phyloP scores from a whole-genome alignment of 1,139 yeast genomes.

The Williopsis jadinii region DNA sequence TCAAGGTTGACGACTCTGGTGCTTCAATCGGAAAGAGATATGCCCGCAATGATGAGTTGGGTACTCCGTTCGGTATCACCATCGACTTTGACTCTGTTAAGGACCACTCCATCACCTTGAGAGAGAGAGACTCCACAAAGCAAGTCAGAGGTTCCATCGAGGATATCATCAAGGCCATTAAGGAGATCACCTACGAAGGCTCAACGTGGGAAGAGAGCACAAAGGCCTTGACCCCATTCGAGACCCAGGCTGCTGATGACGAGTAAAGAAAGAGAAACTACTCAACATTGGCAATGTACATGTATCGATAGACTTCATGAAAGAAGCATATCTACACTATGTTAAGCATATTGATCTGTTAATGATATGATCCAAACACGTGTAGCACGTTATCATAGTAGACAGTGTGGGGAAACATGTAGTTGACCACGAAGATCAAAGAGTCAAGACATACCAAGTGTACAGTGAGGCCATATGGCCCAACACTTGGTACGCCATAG shows the following conservation, averaged over 20 bases:
- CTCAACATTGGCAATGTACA: too few species aligned
- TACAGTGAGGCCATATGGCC: too few species aligned
- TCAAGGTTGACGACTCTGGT: conserved; percentile 95
- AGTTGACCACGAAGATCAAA: too few species aligned
- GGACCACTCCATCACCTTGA: conserved; percentile 86
- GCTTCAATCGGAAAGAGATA: conserved; percentile 98
- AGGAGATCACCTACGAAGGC: conserved; percentile 67
- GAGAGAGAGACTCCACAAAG: conserved; percentile 96
- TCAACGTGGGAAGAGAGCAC: conserved; percentile 85
- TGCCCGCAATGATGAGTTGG: conserved; percentile 97
- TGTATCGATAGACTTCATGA: too few species aligned
- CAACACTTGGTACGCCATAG: too few species aligned
- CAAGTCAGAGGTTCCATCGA: conserved; percentile 92
- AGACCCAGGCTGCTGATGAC: conserved; percentile 22
- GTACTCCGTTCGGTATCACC: conserved; percentile 98
- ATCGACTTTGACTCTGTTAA: conserved; percentile 91
- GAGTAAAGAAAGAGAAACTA: conserved; percentile 4
- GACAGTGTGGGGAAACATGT: too few species aligned
- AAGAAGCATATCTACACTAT: too few species aligned
- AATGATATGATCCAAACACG: too few species aligned
- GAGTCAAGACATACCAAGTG: too few species aligned
- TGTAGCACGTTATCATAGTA: too few species aligned
- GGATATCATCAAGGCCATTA: conserved; percentile 73
- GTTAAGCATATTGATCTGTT: too few species aligned
- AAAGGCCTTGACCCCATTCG: conserved; percentile 55